Conservation (phyloP, 768 basidiomycete species). For the Rhodotorula graminis region DNA sequence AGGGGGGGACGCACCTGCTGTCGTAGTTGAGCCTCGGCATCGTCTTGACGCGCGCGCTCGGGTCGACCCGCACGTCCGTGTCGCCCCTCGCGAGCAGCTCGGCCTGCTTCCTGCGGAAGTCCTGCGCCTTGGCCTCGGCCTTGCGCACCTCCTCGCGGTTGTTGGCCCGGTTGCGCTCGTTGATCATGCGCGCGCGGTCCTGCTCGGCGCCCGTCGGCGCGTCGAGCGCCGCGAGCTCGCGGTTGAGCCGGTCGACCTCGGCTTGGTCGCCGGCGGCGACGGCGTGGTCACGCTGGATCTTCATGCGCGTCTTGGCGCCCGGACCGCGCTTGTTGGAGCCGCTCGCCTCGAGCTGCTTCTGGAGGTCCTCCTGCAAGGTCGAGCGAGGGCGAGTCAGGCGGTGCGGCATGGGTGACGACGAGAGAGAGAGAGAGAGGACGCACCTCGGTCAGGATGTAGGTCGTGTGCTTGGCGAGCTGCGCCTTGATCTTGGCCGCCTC, state of each 20-base stretch:
- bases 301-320: slow-evolving; percentile 55
- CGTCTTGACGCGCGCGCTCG: slow-evolving; percentile 40
- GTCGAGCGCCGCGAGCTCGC: slow-evolving; percentile 59
- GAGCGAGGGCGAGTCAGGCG: slow-evolving; percentile 1
- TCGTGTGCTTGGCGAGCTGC: slow-evolving; percentile 51
- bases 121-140: slow-evolving; percentile 65
- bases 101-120: slow-evolving; percentile 57
- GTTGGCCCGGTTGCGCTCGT: slow-evolving; percentile 80
- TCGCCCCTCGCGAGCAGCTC: slow-evolving; percentile 36
- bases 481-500: slow-evolving; percentile 12
- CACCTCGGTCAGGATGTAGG: slow-evolving; percentile 75
- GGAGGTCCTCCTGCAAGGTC: slow-evolving; percentile 65
- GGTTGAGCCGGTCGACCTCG: slow-evolving; percentile 62
- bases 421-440: slow-evolving; percentile 26
- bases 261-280: slow-evolving; percentile 63
- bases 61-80: slow-evolving; percentile 24
- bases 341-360: slow-evolving; percentile 70
- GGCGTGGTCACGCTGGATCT: slow-evolving; percentile 69
- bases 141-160: slow-evolving; percentile 74
- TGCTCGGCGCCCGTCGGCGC: slow-evolving; percentile 37
- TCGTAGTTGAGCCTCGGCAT: slow-evolving; percentile 33
- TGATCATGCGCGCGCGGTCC: slow-evolving; percentile 64
- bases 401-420: slow-evolving; percentile 6
- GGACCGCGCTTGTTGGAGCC: slow-evolving; percentile 45
- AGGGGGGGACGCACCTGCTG: slow-evolving; percentile 10